phyloP scores from a whole-genome alignment of 805 yeast species.

The Yarrowia hollandica region DNA sequence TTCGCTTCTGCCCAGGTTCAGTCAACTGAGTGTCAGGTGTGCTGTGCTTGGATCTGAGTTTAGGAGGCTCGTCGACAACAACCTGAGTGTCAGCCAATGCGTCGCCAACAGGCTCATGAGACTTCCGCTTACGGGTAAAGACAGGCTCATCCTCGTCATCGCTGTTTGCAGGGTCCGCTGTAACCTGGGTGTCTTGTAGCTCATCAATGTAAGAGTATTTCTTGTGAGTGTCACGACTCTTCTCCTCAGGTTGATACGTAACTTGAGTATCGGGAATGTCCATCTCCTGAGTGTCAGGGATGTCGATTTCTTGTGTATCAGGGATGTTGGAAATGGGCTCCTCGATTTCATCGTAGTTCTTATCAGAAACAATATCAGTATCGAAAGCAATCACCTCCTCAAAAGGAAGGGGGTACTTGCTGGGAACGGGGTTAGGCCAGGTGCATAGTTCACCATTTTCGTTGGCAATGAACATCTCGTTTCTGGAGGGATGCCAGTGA shows the following conservation, averaged over 20 bases:
- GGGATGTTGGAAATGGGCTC: background rate
- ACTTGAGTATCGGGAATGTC: background rate
- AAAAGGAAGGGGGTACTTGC: background rate
- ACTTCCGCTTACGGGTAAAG: slow-evolving; percentile 30
- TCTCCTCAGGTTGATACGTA: background rate
- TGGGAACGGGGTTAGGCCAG: slow-evolving; percentile 34
- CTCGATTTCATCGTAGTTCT: slow-evolving; percentile 12
- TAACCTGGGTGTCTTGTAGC: background rate
- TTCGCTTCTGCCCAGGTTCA: background rate
- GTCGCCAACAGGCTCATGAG: background rate
- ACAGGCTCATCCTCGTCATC: background rate
- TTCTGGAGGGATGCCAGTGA: slow-evolving; percentile 44
- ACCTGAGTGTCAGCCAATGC: slow-evolving; percentile 33
- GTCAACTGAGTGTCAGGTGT: no score
- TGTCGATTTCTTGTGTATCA: background rate
- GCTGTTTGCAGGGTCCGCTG: background rate
- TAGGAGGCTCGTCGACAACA: no score
- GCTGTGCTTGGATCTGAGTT: no score
- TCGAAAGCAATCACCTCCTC: background rate
- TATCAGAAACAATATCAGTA: background rate
- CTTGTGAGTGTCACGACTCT: background rate
- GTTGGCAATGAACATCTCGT: slow-evolving; percentile 40
- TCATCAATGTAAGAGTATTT: background rate
- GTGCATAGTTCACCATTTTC: slow-evolving; percentile 40
- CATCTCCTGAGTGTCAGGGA: background rate